Base-by-base conservation (phyloP, 2,329 filamentous ascomycete genomes). In the Scedosporium dehoogii region DNA sequence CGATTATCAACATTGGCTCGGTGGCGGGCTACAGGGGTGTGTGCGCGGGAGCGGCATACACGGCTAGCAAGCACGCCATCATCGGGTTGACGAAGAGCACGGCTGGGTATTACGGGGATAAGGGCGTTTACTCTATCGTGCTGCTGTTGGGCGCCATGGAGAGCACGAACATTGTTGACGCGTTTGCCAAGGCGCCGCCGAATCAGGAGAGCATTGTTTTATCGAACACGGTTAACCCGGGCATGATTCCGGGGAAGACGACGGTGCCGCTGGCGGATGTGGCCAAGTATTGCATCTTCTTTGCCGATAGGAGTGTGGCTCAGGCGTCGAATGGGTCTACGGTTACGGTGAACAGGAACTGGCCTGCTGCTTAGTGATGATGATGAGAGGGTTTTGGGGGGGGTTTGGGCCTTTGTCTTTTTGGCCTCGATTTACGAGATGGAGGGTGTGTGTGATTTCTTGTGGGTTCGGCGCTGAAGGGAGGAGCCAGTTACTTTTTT, bases 81-180 rank as follows among this genome's bases (percentile, higher is more conserved):
- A 67, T 82, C 3, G 82, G 79, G 1, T 70, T 85, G 63, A 83
- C 81, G 14, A 81, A 80, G 70, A 85, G 81, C 70, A 86, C 81
- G 14, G 83, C 82, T 2, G 75, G 78, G 0, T 81, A 76, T 67
- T 86, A 86, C 67, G 78, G 77, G 1, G 72, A 73, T 33, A 79
- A 80, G 70, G 81, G 81, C 25, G 81, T 86, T 64, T 76, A 78
- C 59, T 77, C 75, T 65, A 76, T 83, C 41, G 78, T 77, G 1
- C 70, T 85, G 63, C 70, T 82, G 65, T 73, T 82, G 51, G 82
- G 80, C 9, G 78, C 73, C n/a, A 84, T 85, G 79, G 64, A 73
- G 18, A 51, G 29, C 5, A 85, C 83, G 10, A 84, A 85, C 64
- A 84, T 86, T 59, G 66, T 63, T 2, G 78, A 80, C 33, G 73